Conservation (phyloP, 2,329 filamentous ascomycete species). For the Huntiella savannae region DNA sequence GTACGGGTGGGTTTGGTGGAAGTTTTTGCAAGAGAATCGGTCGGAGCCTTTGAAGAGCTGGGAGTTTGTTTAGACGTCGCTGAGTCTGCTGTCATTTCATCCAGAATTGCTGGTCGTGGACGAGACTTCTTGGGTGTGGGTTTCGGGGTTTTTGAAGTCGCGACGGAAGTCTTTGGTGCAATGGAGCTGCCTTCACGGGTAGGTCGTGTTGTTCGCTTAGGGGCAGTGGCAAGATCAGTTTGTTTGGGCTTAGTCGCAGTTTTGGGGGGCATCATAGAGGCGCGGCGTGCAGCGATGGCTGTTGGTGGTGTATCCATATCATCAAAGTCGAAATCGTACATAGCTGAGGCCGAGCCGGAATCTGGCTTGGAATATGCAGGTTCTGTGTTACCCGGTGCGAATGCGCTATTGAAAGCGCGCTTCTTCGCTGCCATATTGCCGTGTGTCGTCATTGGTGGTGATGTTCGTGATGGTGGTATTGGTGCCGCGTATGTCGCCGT, state of each 20-base stretch:
- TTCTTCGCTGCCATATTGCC: conserved; percentile 12
- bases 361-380: conserved; percentile 2
- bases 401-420: conserved; percentile 11
- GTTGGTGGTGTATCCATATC: conserved; percentile 8
- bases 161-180: conserved; percentile 8
- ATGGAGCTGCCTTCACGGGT: conserved; percentile 8
- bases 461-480: no score
- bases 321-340: conserved; percentile 11
- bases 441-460: conserved; percentile 6
- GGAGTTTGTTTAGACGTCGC: background rate
- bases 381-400: conserved; percentile 9
- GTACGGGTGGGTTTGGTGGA: background rate
- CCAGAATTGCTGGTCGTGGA: conserved; percentile 4
- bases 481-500: no score
- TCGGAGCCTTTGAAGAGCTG: background rate
- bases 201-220: conserved; percentile 12
- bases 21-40: background rate
- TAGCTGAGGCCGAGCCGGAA: conserved; percentile 3
- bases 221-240: background rate
- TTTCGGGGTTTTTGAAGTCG: conserved; percentile 11
- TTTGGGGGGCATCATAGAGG: conserved; percentile 3
- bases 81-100: background rate
- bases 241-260: conserved; percentile 2
- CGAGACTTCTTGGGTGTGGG: conserved; percentile 6
- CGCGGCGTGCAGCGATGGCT: background rate